Conservation (phyloP, 768 basidiomycete species). For the Naganishia vishniacii region DNA sequence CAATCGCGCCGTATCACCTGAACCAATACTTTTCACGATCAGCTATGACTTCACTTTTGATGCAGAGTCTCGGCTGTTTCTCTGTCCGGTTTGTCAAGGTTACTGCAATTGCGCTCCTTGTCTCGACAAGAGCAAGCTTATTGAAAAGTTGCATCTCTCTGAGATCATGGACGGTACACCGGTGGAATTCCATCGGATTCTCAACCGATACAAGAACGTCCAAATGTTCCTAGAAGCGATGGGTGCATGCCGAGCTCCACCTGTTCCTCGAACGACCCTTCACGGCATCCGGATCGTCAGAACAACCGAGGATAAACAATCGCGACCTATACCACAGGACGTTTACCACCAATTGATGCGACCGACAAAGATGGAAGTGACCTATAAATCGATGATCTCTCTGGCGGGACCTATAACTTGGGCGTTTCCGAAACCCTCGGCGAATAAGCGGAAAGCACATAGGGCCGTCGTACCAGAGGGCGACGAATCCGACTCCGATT, state of each 20-base stretch:
- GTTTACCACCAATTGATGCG: constrained; percentile 20
- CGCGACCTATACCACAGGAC: constrained; percentile 21
- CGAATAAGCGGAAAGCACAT: not conserved
- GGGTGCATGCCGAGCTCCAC: constrained; percentile 23
- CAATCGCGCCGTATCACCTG: no score
- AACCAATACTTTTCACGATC: constrained; percentile 10
- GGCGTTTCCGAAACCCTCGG: constrained; percentile 15
- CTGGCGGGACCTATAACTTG: constrained; percentile 10
- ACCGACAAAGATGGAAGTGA: constrained; percentile 12
- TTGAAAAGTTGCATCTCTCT: constrained; percentile 16
- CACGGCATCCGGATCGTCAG: constrained; percentile 25
- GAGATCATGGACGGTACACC: constrained; percentile 17
- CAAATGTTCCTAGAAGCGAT: constrained; percentile 26
- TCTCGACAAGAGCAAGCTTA: constrained; percentile 37
- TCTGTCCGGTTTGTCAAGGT: constrained; percentile 45
- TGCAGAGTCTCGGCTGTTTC: constrained; percentile 38
- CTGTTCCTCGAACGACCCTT: constrained; percentile 12
- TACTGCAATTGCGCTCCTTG: constrained; percentile 44
- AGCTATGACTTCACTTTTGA: constrained; percentile 44
- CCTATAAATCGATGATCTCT: constrained; percentile 5
- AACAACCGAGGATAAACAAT: constrained; percentile 23
- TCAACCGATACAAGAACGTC: constrained; percentile 21
- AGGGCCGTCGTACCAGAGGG: not conserved
- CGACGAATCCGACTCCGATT: constrained; percentile 6
- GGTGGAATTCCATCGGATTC: constrained; percentile 12